These are phyloP conservation scores for Gnomoniopsis smithogilvyi DNA, from an alignment of 2,329 filamentous ascomycete species.

Conservation along the genomic window DNA sequence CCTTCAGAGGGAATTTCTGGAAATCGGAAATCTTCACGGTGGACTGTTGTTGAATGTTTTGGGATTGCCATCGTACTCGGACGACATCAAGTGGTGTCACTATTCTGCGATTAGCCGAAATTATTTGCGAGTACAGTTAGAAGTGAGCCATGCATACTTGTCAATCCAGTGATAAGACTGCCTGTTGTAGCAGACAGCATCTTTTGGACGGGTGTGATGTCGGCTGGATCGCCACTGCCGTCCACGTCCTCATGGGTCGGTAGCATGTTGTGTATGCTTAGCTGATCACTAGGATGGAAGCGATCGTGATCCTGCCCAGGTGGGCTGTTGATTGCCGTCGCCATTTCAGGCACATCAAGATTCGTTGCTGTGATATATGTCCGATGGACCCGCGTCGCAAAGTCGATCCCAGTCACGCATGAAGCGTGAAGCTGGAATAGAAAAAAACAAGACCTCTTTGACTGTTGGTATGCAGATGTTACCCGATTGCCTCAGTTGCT, in stretches of 20 bases:
- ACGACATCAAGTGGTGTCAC: slow-evolving; percentile 97
- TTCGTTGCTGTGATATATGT: background rate
- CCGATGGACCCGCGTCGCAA: background rate
- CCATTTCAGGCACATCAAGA: slow-evolving; percentile 10
- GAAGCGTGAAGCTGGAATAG: slow-evolving; percentile 14
- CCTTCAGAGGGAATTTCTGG: slow-evolving; percentile 52
- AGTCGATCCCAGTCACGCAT: slow-evolving; percentile 14
- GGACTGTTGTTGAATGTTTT: slow-evolving; percentile 44
- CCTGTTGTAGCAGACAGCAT: slow-evolving; percentile 94
- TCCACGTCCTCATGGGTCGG: slow-evolving; percentile 32
- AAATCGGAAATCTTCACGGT: slow-evolving; percentile 50
- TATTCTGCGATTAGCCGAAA: slow-evolving; percentile 33
- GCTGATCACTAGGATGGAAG: slow-evolving; percentile 31
- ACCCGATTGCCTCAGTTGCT: background rate
- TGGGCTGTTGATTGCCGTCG: slow-evolving; percentile 19
- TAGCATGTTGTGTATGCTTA: slow-evolving; percentile 29
- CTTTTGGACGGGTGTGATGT: slow-evolving; percentile 82
- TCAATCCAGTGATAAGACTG: slow-evolving; percentile 82
- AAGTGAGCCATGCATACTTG: slow-evolving; percentile 61
- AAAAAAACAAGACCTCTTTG: background rate
- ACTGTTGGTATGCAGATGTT: background rate
- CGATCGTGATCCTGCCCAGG: slow-evolving; percentile 36
- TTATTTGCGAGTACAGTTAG: background rate
- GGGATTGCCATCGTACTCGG: slow-evolving; percentile 88
- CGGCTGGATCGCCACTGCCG: slow-evolving; percentile 24